These are phyloP conservation scores for Wakefieldia striispora DNA, from an alignment of 768 basidiomycete genomes.

Conservation along the genomic window DNA sequence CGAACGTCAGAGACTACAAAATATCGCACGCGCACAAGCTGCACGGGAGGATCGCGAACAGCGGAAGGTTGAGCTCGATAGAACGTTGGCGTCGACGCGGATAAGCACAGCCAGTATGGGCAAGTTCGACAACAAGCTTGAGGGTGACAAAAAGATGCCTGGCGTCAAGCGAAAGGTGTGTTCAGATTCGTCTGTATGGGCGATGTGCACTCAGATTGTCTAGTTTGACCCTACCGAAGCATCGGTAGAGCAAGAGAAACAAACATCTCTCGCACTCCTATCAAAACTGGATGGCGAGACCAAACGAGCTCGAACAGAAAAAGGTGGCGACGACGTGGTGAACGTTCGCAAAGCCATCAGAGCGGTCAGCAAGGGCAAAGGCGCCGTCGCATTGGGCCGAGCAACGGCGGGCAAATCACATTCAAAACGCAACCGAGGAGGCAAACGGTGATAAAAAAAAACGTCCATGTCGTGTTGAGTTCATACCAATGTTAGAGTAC, in stretches of 20 bases:
- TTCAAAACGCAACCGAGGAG: constrained; percentile 27
- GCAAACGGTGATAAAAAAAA: constrained; percentile 20
- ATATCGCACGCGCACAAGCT: constrained; percentile 57
- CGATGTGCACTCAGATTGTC: constrained; percentile 1
- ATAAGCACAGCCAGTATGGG: constrained; percentile 95
- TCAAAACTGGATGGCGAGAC: constrained; percentile 70
- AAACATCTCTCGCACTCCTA: constrained; percentile 70
- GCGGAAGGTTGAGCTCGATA: constrained; percentile 74
- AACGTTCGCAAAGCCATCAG: constrained; percentile 90
- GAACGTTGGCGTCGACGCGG: constrained; percentile 71
- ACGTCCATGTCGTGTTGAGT: constrained; percentile 4
- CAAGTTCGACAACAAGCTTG: constrained; percentile 84
- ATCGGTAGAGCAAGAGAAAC: constrained; percentile 63
- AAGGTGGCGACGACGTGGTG: constrained; percentile 50
- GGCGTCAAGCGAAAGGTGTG: constrained; percentile 93
- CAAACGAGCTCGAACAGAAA: constrained; percentile 51
- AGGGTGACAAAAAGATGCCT: constrained; percentile 86
- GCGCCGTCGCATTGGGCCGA: constrained; percentile 56
- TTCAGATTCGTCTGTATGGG: not conserved
- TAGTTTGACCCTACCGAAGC: constrained; percentile 86
- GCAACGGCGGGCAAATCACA: constrained; percentile 31
- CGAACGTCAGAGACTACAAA: constrained; percentile 69
- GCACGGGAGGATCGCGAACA: constrained; percentile 37
- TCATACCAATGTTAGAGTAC: constrained; percentile 16
- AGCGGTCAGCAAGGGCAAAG: constrained; percentile 66